Percentiles rank a stretch among this genome's conserved stretches.
phyloP scores from a whole-genome alignment of 108 stramenopile genomes.

The Cyclotella atomus region DNA sequence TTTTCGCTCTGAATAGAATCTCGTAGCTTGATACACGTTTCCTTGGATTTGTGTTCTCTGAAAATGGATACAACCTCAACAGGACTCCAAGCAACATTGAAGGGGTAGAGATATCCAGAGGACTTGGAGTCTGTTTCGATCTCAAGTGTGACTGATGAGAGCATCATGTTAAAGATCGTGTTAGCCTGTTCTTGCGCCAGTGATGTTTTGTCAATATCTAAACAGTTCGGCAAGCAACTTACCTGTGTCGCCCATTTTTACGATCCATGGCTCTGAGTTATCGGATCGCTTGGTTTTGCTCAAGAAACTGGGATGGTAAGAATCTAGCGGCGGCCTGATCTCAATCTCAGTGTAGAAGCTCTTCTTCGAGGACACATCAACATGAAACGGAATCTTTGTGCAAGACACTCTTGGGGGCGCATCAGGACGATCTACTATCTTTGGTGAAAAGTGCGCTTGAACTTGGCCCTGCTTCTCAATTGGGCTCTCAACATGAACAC shows the following conservation, averaged over 20 bases:
- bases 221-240: background rate
- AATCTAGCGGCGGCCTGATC: conserved; percentile 42
- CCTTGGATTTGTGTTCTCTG: conserved; percentile 37
- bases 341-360: conserved; percentile 59
- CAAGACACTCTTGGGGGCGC: no score
- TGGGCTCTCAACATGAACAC: no score
- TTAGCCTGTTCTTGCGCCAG: no score
- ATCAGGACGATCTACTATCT: no score
- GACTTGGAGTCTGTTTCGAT: conserved; percentile 51
- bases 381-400: conserved; percentile 69
- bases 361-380: conserved; percentile 58
- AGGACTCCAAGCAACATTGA: conserved; percentile 59
- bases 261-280: conserved; percentile 32
- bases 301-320: conserved; percentile 33
- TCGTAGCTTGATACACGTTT: conserved; percentile 35
- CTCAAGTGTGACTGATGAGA: conserved; percentile 39
- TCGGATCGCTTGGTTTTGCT: background rate
- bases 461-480: no score
- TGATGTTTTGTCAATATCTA: background rate
- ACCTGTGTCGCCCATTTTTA: conserved; percentile 66
- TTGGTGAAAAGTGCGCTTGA: no score
- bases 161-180: background rate
- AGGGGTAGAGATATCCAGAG: conserved; percentile 37
- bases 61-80: conserved; percentile 68
- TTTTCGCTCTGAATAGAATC: conserved; percentile 4